These are phyloP conservation scores for Cinnamomum micranthum DNA, from an alignment of 164 flowering plant genomes.

Conservation along the genomic window DNA sequence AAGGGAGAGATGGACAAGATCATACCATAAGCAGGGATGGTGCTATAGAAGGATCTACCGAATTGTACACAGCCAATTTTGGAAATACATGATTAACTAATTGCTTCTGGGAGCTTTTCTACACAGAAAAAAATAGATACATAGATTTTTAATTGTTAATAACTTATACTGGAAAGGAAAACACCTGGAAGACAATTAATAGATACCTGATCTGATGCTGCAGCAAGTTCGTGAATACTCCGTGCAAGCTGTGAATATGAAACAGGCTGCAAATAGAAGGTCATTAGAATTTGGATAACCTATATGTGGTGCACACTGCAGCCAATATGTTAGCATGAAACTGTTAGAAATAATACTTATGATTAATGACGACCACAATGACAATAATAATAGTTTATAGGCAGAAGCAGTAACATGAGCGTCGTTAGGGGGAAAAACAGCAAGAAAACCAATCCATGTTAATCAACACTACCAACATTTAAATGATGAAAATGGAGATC, in stretches of 20 bases:
- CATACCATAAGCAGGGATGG: constrained; percentile 98
- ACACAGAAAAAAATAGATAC: constrained; percentile 9
- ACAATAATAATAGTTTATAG: not conserved
- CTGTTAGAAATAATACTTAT: no score
- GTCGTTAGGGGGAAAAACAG: not conserved
- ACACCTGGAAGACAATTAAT: constrained; percentile 1
- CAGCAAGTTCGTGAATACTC: constrained; percentile 97
- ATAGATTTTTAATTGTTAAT: not conserved
- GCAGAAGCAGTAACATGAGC: not conserved
- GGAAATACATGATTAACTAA: constrained; percentile 92
- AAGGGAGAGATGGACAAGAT: not conserved
- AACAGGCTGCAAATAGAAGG: constrained; percentile 58
- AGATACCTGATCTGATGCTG: constrained; percentile 85
- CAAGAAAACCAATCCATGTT: not conserved
- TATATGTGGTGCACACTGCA: not conserved
- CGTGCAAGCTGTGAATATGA: constrained; percentile 94
- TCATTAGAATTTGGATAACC: not conserved
- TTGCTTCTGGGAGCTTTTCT: constrained; percentile 95
- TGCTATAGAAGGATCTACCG: constrained; percentile 97
- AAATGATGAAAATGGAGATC: not conserved
- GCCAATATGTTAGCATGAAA: not conserved
- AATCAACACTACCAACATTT: not conserved
- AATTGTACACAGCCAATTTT: constrained; percentile 96
- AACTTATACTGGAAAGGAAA: not conserved
- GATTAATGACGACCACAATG: not conserved